Base-by-base conservation (phyloP, 1,139 yeast genomes). In the Protomyces inundatus region DNA sequence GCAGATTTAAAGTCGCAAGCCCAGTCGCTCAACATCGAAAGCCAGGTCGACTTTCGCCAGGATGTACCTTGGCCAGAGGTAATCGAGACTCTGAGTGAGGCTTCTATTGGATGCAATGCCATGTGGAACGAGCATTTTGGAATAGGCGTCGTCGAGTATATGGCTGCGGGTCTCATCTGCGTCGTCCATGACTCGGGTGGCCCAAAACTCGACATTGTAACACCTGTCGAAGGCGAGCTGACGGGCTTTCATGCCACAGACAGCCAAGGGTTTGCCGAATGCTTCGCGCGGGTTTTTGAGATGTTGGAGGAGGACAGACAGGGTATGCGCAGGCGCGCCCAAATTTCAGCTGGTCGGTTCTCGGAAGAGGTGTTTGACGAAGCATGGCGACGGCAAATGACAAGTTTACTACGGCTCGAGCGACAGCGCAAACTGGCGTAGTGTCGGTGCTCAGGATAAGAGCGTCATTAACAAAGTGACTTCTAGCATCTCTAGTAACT, bases 81-180 rank as follows among this genome's bases (percentile, higher is more conserved):
- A 23, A 78, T 82, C 54, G 71, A 75, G 40, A 81, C 82, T 67
- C 77, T 95, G 54, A 72, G 79, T n/a, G 76, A 75, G 6, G 83
- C 91, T 1, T 83, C 85, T 48, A 85, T 83, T 70, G 98, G 98
- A 3, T 79, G 93, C 56, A 91, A 95, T 72, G 93, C 97, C 35
- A 95, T 95, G 99, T 95, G 98, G 98, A 93, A 95, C 75, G 99
- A 95, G 77, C 99, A 95, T 77, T 95, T 95, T 73, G 99, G 99
- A 23, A 95, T 95, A 72, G 95, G 97, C 1, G 95, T 93, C 6
- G 98, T 93, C 6, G 99, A 95, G 75, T 91, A 91, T 72, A 80
- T 88, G 77, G 86, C 95, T 1, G 83, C 89, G 63, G 98, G 98
- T 0, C 81, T 88, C 30, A 83, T 93, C 23, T 97, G 98, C 0